Conservation (phyloP, 176 grass and related monocot species). For the Microstegium vimineum region DNA sequence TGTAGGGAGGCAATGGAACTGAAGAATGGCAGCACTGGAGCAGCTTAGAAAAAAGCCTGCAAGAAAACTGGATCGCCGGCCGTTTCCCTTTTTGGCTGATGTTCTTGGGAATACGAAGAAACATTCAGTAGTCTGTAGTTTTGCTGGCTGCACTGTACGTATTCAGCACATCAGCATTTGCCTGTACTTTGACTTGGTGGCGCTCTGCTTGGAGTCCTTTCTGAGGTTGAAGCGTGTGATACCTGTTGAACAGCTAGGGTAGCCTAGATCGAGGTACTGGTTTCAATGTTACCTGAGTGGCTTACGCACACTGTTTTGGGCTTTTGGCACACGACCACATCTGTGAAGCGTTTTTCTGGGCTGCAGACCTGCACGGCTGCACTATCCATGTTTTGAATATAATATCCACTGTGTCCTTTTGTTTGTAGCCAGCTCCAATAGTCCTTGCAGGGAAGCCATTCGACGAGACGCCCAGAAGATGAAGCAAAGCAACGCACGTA, state of each 20-base stretch:
- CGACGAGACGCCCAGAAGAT: no score
- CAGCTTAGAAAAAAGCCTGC: not conserved
- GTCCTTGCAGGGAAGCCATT: no score
- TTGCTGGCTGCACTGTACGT: not conserved
- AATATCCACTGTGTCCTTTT: no score
- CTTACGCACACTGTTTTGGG: not conserved
- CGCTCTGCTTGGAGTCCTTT: not conserved
- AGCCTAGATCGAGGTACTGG: not conserved
- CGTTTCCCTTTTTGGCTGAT: not conserved
- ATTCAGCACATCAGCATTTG: not conserved
- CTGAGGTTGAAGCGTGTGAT: not conserved
- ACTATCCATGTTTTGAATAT: no score
- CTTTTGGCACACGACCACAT: not conserved
- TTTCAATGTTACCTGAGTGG: not conserved
- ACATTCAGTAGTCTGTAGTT: not conserved
- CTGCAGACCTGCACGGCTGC: not conserved
- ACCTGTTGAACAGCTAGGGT: not conserved
- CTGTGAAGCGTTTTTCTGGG: not conserved
- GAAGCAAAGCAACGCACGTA: no score
- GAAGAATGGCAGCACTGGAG: not conserved
- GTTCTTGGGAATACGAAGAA: not conserved
- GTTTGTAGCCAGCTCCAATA: no score
- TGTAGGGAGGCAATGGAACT: not conserved
- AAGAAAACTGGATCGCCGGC: not conserved
- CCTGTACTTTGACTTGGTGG: not conserved